A percentile compares a stretch with the other conserved stretches of the same genome.
Conservation (phyloP, 305 asterid genomes). For the Stenogyne calaminthoides region DNA sequence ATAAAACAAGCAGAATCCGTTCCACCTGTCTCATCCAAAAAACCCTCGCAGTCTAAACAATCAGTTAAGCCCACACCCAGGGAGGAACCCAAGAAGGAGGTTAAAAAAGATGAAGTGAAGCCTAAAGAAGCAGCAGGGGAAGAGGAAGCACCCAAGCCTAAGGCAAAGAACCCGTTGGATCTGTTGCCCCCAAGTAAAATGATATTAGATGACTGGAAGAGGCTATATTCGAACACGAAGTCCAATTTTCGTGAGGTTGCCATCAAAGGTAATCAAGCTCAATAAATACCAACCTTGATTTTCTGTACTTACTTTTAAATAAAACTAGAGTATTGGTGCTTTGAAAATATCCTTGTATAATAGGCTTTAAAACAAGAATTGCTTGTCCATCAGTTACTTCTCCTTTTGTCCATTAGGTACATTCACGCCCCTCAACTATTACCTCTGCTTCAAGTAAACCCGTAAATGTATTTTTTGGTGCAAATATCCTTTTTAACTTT, state of each 20-base stretch:
- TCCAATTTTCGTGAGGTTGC: conserved; percentile 60
- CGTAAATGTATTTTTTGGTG: neutral
- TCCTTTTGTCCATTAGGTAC: neutral
- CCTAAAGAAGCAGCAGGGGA: conserved; percentile 43
- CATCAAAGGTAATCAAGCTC: conserved; percentile 42
- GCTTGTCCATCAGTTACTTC: neutral
- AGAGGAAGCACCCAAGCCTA: conserved; percentile 50
- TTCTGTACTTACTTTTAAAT: neutral
- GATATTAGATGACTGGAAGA: conserved; percentile 59
- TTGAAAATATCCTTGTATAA: neutral
- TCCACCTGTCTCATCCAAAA: conserved; percentile 48
- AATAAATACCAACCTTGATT: neutral
- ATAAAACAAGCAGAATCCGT: conserved; percentile 47
- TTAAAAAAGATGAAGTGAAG: conserved; percentile 41
- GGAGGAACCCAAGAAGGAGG: conserved; percentile 45
- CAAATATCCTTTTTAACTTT: no score
- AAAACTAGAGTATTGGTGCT: neutral
- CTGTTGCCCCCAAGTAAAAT: conserved; percentile 54
- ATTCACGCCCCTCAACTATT: no score
- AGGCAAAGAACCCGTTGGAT: conserved; percentile 56
- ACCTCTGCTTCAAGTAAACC: no score
- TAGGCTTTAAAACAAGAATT: neutral
- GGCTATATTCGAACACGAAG: conserved; percentile 61
- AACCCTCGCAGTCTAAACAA: conserved; percentile 46
- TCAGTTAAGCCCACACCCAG: conserved; percentile 44